Conservation (phyloP, 495 filamentous ascomycete species). For the Talaromyces wortmannii region DNA sequence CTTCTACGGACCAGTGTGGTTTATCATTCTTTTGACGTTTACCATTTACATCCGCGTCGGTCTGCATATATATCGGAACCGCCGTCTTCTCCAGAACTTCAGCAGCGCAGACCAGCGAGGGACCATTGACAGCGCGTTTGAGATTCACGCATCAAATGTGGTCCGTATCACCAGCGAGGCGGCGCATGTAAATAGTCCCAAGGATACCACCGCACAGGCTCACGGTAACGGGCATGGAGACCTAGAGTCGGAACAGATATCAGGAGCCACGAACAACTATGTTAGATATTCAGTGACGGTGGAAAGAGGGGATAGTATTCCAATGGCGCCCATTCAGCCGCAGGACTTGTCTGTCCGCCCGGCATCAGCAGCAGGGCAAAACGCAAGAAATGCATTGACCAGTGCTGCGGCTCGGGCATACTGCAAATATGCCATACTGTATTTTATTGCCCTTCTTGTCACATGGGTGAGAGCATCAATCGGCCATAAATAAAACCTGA, state of each 20-base stretch:
- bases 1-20: slow-evolving; percentile 86
- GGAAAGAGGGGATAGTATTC: slow-evolving; percentile 15
- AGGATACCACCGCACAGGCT: background rate
- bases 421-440: slow-evolving; percentile 77
- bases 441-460: slow-evolving; percentile 73
- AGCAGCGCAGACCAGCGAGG: slow-evolving; percentile 25
- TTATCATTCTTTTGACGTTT: slow-evolving; percentile 62
- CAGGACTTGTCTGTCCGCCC: background rate
- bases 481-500: background rate
- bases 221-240: background rate
- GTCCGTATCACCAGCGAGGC: slow-evolving; percentile 39
- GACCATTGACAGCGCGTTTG: slow-evolving; percentile 12
- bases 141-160: slow-evolving; percentile 49
- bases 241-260: background rate
- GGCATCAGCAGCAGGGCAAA: slow-evolving; percentile 1
- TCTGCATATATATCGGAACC: slow-evolving; percentile 55
- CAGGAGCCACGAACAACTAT: slow-evolving; percentile 6
- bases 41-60: slow-evolving; percentile 70
- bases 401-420: slow-evolving; percentile 62
- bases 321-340: background rate
- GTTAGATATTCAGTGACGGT: slow-evolving; percentile 31
- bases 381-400: slow-evolving; percentile 11
- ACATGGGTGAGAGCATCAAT: slow-evolving; percentile 55
- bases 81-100: slow-evolving; percentile 37
- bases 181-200: slow-evolving; percentile 8